Conservation (phyloP, 352 stramenopile species). For the Pythium periplocum region DNA sequence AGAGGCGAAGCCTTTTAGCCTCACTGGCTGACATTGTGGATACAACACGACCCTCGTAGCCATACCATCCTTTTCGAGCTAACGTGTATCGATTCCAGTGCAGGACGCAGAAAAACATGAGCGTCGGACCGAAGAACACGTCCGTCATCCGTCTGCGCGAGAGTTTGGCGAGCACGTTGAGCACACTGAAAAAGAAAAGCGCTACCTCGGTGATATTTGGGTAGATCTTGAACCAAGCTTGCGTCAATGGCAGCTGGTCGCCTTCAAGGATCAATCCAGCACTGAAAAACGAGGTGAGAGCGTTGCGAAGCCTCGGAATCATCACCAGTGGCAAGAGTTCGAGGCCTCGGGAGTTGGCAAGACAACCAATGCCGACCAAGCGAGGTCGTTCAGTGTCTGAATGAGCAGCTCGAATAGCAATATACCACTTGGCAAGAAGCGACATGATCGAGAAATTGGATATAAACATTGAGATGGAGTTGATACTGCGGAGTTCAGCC, state of each 20-base stretch:
- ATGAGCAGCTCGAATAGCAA: slow-evolving; percentile 9
- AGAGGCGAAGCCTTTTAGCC: neutral
- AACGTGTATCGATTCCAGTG: slow-evolving; percentile 12
- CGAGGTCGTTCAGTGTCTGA: too few relatives aligned
- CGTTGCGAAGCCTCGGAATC: slow-evolving; percentile 17
- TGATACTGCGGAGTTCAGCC: slow-evolving; percentile 15
- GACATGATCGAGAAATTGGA: slow-evolving; percentile 30
- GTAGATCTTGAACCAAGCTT: slow-evolving; percentile 28
- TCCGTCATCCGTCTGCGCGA: slow-evolving; percentile 17
- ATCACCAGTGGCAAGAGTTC: slow-evolving; percentile 11
- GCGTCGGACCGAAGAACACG: slow-evolving; percentile 13
- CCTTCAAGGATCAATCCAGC: slow-evolving; percentile 18
- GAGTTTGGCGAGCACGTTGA: slow-evolving; percentile 16
- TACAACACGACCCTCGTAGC: too few relatives aligned
- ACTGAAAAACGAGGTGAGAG: slow-evolving; percentile 17
- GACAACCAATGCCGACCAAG: too few relatives aligned
- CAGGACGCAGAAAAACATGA: slow-evolving; percentile 14
- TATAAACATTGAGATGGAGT: slow-evolving; percentile 30
- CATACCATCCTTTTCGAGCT: too few relatives aligned
- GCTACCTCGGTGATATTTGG: slow-evolving; percentile 17
- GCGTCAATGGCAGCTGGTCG: slow-evolving; percentile 11
- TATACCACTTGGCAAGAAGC: slow-evolving; percentile 29
- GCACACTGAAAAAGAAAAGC: slow-evolving; percentile 20
- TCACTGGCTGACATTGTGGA: too few relatives aligned
- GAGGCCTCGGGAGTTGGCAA: slow-evolving; percentile 10